Evolutionary conservation across 2,329 filamentous ascomycete genomes (phyloP), one percentile per base, ranked within the genome.

Genomic region (Trichoderma citrinoviride): DNA sequence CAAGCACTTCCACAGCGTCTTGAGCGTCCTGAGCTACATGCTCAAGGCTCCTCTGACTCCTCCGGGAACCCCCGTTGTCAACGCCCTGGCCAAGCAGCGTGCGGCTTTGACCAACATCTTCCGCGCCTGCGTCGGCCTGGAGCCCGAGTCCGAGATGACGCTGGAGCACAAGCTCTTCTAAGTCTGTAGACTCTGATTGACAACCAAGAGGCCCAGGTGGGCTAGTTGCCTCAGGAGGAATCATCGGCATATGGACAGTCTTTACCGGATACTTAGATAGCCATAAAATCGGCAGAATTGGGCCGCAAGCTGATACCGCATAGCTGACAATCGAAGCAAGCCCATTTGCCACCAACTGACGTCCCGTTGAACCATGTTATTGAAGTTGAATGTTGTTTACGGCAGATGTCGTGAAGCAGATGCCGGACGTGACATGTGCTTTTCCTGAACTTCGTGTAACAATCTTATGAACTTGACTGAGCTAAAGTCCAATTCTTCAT

Each of bases 21-120:
- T 99, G 67, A 97, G 92, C 81, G 88, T 99, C 68, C 88, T 99
- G 73, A 97, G 93, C 86, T 99, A 97, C 85, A 99, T 99, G 95
- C 90, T 99, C 75, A 89, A 95, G 88, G 95, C 95, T 64, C 95
- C 95, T 44, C 80, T 98, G 78, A 97, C 93, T 43, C 95, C 95
- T 55, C 90, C 94, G 1, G 95, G 95, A 70, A 97, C 95, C 12
- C 95, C 95, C 3, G 95, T 99, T 66, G 86, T 99, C 81, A 99
- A 99, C 75, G 87, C 95, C 66, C 85, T 99, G 70, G 92, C 90
- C 75, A 99, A 99, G 87, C 95, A 99, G 85, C 92, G 95, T 71
- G 90, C 88, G 70, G 93, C 93, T 49, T 80, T 99, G 77, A 95
- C 91, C 79, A 99, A 99, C 84, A 97, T 99, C 81, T 96, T 99